Percentiles rank a stretch among this genome's conserved stretches.
Conservation (phyloP, 2,329 filamentous ascomycete species). For the Diaporthe vaccinii region DNA sequence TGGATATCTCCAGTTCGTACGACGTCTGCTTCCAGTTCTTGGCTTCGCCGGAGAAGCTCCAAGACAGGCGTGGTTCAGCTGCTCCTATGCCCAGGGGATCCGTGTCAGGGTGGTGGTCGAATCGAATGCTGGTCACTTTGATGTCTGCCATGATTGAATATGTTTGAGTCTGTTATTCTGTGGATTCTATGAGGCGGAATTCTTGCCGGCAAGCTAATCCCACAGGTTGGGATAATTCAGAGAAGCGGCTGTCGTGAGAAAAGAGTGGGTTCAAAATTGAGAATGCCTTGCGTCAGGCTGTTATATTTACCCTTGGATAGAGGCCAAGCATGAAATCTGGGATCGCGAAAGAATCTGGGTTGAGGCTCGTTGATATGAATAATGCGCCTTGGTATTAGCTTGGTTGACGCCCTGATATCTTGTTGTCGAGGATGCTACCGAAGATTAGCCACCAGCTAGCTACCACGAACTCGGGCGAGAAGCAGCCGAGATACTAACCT, state of each 20-base stretch:
- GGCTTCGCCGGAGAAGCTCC: constrained; percentile 18
- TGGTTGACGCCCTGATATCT: background rate
- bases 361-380: background rate
- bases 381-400: background rate
- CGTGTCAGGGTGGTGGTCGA: constrained; percentile 38
- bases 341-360: rapidly evolving
- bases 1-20: constrained; percentile 31
- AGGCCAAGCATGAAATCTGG: too few species aligned
- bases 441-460: constrained; percentile 13
- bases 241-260: background rate
- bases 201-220: too few species aligned
- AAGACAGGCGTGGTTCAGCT: constrained; percentile 34
- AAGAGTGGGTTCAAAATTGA: background rate
- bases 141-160: background rate
- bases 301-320: background rate
- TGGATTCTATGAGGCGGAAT: background rate
- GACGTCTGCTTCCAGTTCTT: constrained; percentile 35
- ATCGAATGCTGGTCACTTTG: constrained; percentile 11
- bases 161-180: background rate
- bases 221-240: background rate
- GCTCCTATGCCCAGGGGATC: constrained; percentile 36
- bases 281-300: background rate
- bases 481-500: background rate
- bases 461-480: constrained; percentile 14
- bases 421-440: background rate